Base-by-base conservation (phyloP, 768 basidiomycete genomes). In the Tylopilus intermedius region DNA sequence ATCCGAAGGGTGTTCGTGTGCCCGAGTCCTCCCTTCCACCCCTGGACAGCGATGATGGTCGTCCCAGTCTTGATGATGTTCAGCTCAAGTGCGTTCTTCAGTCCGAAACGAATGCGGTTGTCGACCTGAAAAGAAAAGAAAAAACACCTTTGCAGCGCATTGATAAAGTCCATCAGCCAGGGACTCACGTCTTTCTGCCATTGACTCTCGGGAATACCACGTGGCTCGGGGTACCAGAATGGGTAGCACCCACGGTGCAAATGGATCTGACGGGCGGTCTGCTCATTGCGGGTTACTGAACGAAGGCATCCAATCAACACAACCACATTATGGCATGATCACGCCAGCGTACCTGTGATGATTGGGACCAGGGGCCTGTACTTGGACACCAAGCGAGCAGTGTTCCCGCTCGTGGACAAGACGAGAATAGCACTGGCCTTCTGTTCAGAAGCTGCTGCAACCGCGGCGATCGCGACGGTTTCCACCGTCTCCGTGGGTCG, bases 1-100 rank as follows among this genome's bases (percentile, higher is more conserved):
- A 94, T 80, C 46, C 91, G 86, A 52, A 94, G 75, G 11, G 90
- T 93, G 77, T 94, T 94, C 59, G 92, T 94, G 74, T 96, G 93
- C 30, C 94, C 94, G 42, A 96, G 81, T 53, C 96, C 96, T 41
- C 94, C 91, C 75, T 94, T 95, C 95, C 95, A 99, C n/a, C 96
- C 96, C 72, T 98, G 96, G 5, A 99, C 88, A 45, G 95, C 95
- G 57, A 98, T 78, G 64, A 99, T 81, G 24, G 94, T 91, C 49
- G 84, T 84, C 50, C 92, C 90, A 35, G 91, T 83, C 64, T 84
- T 83, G 76, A 98, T 85, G 67, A 99, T 80, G 58, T 89, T 87
- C 71, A 99, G 72, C 15, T 74, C 79, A 42, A 97, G 76, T 4
- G 90, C 96, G 66, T 77, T 86, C 67, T 83, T 79, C 71, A 98